phyloP scores from a whole-genome alignment of 495 filamentous ascomycete species.

The Neurospora africana region DNA sequence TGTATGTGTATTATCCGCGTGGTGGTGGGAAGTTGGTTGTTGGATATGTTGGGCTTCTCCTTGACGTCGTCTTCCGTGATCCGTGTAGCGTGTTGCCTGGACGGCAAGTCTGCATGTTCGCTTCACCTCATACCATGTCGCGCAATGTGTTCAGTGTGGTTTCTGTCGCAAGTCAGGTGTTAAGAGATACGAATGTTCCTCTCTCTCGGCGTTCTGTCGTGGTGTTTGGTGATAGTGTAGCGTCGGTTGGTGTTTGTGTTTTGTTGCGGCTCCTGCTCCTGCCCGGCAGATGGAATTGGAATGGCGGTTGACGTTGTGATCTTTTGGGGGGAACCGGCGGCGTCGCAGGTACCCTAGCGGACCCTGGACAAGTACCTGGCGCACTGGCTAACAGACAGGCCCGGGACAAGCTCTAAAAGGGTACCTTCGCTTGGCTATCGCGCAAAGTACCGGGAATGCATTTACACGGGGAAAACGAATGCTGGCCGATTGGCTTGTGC shows the following conservation, averaged over 20 bases:
- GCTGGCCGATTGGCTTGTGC: not conserved
- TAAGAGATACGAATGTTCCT: not conserved
- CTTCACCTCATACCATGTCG: conserved; percentile 15
- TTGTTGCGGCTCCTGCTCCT: not conserved
- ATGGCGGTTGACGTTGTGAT: not conserved
- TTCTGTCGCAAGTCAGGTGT: not conserved
- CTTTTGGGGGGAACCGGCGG: not conserved
- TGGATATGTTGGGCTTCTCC: not conserved
- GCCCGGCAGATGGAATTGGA: not conserved
- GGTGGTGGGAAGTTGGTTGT: not conserved
- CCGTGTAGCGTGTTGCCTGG: not conserved
- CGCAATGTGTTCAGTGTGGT: not conserved
- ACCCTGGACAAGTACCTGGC: not conserved
- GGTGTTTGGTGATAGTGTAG: not conserved
- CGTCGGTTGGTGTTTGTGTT: not conserved
- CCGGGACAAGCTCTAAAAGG: not conserved
- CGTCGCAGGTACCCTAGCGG: not conserved
- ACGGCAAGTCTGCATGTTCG: not conserved
- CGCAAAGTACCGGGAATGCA: not conserved
- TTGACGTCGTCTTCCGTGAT: not conserved
- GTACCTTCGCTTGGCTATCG: not conserved
- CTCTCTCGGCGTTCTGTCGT: not conserved
- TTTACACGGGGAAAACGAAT: not conserved
- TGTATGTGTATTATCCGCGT: not conserved
- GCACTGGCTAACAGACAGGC: not conserved